phyloP scores from a whole-genome alignment of 495 filamentous ascomycete genomes.

The Podospora pseudoanserina region DNA sequence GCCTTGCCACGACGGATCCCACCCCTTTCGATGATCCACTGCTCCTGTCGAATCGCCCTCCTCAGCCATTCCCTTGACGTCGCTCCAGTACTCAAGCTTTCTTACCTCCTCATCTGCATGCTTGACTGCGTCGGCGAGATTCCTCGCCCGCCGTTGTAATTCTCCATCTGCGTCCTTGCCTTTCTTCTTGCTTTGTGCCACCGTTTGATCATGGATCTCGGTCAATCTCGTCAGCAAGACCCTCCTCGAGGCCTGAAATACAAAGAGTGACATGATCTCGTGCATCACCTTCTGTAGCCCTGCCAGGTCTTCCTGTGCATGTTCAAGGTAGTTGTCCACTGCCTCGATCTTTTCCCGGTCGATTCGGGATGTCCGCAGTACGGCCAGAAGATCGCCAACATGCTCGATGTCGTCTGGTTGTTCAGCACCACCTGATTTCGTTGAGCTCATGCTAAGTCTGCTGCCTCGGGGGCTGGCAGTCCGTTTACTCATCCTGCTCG shows the following conservation, averaged over 20 bases:
- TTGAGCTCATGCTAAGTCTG: slow-evolving; percentile 25
- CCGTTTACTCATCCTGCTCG: slow-evolving; percentile 27
- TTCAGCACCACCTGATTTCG: slow-evolving; percentile 12
- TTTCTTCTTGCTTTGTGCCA: slow-evolving; percentile 15
- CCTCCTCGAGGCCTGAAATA: slow-evolving; percentile 84
- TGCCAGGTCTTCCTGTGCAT: slow-evolving; percentile 73
- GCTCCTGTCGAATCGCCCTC: slow-evolving; percentile 49
- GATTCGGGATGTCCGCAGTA: slow-evolving; percentile 64
- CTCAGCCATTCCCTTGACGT: slow-evolving; percentile 60
- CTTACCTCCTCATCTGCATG: slow-evolving; percentile 66
- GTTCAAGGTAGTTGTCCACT: slow-evolving; percentile 71
- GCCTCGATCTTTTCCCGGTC: slow-evolving; percentile 88
- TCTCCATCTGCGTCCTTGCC: slow-evolving; percentile 20
- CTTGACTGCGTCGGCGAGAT: slow-evolving; percentile 54
- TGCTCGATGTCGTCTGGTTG: slow-evolving; percentile 53
- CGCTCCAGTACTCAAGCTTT: slow-evolving; percentile 70
- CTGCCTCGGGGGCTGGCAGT: slow-evolving; percentile 22
- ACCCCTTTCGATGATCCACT: slow-evolving; percentile 43
- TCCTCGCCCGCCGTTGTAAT: slow-evolving; percentile 40
- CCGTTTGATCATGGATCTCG: slow-evolving; percentile 53
- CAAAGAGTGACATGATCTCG: slow-evolving; percentile 76
- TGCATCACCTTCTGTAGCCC: slow-evolving; percentile 78
- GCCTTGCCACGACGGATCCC: slow-evolving; percentile 44
- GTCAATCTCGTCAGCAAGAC: slow-evolving; percentile 69
- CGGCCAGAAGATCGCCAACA: slow-evolving; percentile 60